A percentile compares a stretch with the other conserved stretches of the same genome.
These are phyloP conservation scores for Pyrus pyrifolia DNA, from an alignment of 306 rosid genomes.

Conservation along the genomic window DNA sequence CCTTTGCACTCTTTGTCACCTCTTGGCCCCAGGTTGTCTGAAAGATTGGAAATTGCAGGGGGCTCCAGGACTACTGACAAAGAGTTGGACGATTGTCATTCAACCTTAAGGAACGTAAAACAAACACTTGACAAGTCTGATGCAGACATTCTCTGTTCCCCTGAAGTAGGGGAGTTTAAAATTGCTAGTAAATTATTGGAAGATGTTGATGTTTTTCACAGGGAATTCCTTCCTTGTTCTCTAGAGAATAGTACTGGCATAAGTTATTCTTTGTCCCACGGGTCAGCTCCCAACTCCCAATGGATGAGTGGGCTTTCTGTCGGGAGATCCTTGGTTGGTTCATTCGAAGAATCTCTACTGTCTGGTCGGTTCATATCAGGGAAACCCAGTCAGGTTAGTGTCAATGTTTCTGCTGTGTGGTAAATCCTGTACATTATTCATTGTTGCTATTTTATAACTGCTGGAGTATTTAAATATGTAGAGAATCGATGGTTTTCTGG, in stretches of 20 bases:
- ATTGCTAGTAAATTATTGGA: conserved; percentile 48
- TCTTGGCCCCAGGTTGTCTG: conserved; percentile 83
- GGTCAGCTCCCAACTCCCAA: conserved; percentile 37
- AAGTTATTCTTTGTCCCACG: conserved; percentile 41
- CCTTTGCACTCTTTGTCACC: conserved; percentile 76
- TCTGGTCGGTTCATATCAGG: conserved; percentile 87
- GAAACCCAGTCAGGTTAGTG: conserved; percentile 61
- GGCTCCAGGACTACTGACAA: conserved; percentile 28
- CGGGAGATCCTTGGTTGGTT: conserved; percentile 94
- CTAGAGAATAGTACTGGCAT: conserved; percentile 36
- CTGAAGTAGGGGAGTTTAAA: conserved; percentile 37
- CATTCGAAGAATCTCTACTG: conserved; percentile 93
- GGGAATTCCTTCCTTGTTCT: conserved; percentile 65
- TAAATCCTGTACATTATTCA: conserved; percentile 15
- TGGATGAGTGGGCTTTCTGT: conserved; percentile 63
- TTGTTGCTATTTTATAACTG: conserved; percentile 18
- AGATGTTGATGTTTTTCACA: conserved; percentile 42
- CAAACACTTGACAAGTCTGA: conserved; percentile 37
- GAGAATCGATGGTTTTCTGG: conserved; percentile 90
- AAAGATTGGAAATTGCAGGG: conserved; percentile 43
- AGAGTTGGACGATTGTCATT: conserved; percentile 35
- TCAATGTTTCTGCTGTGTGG: conserved; percentile 1
- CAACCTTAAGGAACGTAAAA: conserved; percentile 27
- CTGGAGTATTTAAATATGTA: conserved; percentile 24
- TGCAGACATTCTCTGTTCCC: conserved; percentile 21